phyloP scores from a whole-genome alignment of 306 rosid species.

The Fagus sylvatica region DNA sequence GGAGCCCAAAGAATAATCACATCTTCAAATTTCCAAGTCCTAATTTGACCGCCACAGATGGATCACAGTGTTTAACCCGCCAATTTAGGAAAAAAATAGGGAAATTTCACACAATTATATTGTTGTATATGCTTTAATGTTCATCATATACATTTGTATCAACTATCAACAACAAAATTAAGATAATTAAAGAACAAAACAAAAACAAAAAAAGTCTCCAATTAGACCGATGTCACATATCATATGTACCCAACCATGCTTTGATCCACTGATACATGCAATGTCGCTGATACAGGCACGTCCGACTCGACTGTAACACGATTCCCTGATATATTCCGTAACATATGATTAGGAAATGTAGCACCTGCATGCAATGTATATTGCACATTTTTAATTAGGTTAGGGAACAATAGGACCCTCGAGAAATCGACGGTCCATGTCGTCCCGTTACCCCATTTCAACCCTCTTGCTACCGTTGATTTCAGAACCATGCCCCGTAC shows the following conservation, averaged over 20 bases:
- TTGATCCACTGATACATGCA: slow-evolving; percentile 40
- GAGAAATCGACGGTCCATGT: slow-evolving; percentile 42
- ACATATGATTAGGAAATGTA: slow-evolving; percentile 29
- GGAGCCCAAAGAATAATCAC: background rate
- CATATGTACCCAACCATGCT: slow-evolving; percentile 21
- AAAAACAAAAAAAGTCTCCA: background rate
- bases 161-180: too few species aligned
- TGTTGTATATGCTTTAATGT: background rate
- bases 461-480: slow-evolving; percentile 42
- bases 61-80: background rate
- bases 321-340: slow-evolving; percentile 27
- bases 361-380: slow-evolving; percentile 34
- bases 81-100: background rate
- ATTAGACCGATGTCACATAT: background rate
- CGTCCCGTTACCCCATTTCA: slow-evolving; percentile 30
- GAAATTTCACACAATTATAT: background rate
- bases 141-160: background rate
- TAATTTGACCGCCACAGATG: background rate
- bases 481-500: slow-evolving; percentile 37
- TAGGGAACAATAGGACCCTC: slow-evolving; percentile 29
- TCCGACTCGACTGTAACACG: slow-evolving; percentile 30
- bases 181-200: background rate
- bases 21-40: background rate
- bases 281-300: slow-evolving; percentile 28
- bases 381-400: slow-evolving; percentile 34